Base-by-base conservation (phyloP, 2,329 filamentous ascomycete genomes). In the Ophiobolus disseminans region DNA sequence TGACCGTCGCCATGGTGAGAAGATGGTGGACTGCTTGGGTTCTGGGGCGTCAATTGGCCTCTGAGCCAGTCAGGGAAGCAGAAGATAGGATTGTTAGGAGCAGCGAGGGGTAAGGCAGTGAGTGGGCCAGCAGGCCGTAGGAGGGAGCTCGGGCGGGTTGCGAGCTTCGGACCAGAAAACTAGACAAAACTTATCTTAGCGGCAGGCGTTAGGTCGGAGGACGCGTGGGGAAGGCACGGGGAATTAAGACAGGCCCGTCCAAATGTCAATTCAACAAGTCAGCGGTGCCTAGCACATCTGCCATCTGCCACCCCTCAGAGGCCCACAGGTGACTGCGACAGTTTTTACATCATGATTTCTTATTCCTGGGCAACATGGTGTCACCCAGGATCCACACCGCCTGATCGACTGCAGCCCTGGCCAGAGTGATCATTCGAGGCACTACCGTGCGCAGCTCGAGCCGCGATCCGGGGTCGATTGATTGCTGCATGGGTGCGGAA, bases 1-100 rank as follows among this genome's bases (percentile, higher is more conserved):
- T 95, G 72, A 95, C 85, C 53, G 82, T 65, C 32, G 70, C 65
- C 70, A 73, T 73, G 55, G 55, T 55, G 62, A 40, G 43, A 40
- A 38, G 40, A 32, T 45, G 49, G 25, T 40, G 48, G 44, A 44
- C 53, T 42, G 45, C 41, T 48, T 49, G 53, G 48, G 44, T 49
- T 16, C 40, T 34, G 28, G 46, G 40, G 46, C 48, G 55, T 57
- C 65, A 71, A 71, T 71, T 68, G 66, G 55, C 47, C 52, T 55
- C 49, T 45, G 38, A 45, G 42, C 31, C 26, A 43, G 46, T 44
- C 43, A 43, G 20, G 36, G 36, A 53, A 40, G 47, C 40, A 39
- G 43, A 49, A 54, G 52, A 44, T 55, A 50, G 36, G 50, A 53
- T 55, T 20, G n/a, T 34, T 17, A 50, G 55, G 31, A 50, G 44